Conservation (phyloP, 2,329 filamentous ascomycete species). For the Capronia epimyces region DNA sequence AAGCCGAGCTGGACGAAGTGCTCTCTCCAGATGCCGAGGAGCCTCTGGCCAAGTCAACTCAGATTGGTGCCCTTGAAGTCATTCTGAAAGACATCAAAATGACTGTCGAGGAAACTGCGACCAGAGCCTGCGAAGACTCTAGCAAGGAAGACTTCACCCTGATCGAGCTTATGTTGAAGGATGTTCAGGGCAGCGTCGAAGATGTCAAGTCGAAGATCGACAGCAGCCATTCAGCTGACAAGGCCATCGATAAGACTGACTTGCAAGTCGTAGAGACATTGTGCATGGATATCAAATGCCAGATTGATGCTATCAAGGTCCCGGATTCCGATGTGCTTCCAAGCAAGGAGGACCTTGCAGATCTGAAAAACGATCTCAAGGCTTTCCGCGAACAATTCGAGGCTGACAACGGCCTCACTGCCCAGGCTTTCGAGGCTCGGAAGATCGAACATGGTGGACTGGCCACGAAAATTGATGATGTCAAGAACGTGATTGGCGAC, state of each 20-base stretch:
- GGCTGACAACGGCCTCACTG: conserved; percentile 64
- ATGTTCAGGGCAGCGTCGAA: conserved; percentile 69
- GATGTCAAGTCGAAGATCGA: conserved; percentile 55
- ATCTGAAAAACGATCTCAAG: conserved; percentile 64
- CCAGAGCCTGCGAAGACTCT: conserved; percentile 62
- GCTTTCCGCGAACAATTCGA: conserved; percentile 66
- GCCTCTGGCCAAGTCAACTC: conserved; percentile 59
- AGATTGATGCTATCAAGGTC: conserved; percentile 66
- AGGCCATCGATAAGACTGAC: conserved; percentile 70
- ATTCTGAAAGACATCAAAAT: conserved; percentile 72
- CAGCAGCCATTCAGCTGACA: conserved; percentile 37
- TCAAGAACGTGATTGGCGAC: conserved; percentile 71
- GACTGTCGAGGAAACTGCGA: conserved; percentile 58
- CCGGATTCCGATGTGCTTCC: conserved; percentile 66
- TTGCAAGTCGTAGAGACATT: conserved; percentile 74
- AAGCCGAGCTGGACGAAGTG: conserved; percentile 79
- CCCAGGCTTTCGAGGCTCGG: conserved; percentile 74
- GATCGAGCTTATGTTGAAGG: conserved; percentile 71
- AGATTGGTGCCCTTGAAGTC: conserved; percentile 58
- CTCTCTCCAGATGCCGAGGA: conserved; percentile 62
- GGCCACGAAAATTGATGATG: conserved; percentile 69
- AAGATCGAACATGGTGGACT: conserved; percentile 77
- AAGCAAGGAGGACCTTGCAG: conserved; percentile 68
- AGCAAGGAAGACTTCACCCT: conserved; percentile 73
- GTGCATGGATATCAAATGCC: conserved; percentile 76